Evolutionary conservation across 352 stramenopile genomes (phyloP), one percentile per base, ranked within the genome.

Genomic region (Phytophthora cryptogea): DNA sequence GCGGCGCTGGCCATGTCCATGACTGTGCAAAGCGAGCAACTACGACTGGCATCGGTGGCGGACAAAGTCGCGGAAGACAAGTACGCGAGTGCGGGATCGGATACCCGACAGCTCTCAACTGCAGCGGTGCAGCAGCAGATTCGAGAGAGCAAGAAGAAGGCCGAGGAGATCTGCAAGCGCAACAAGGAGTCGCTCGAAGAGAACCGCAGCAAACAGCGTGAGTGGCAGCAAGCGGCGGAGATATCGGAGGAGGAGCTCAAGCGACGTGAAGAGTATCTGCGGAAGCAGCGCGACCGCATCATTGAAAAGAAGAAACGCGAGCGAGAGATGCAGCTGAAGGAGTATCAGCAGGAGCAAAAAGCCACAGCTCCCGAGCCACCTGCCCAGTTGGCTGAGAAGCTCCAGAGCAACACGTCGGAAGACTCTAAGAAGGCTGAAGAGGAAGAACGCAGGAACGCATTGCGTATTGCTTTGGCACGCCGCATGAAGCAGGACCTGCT

Each of bases 251-350:
- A 73, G 13, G 83, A 92, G 47, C 58, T 91, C 40, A 86, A 89
- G 42, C 80, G 79, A 11, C 83, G 83, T n/a, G 79, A 90, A 52
- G 75, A 86, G 50, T 92, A 92, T 54, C 53, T 94, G 40, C 67
- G 76, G 33, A 78, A 86, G 54, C 85, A 94, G 49, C 83, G 82
- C 37, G 84, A 92, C 42, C 73, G 72, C 40, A 86, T 92, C 33
- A 63, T 94, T n/a, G 79, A 86, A 48, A 92, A 92, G 70, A 92
- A 92, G 76, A 83, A 86, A 53, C 76, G 80, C 28, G 78, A 94
- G 68, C 75, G 85, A 17, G 78, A 92, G 56, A 37, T 40, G 14
- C 73, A 89, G 42, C 65, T 94, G n/a, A 86, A 90, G 52, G 78
- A 88, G 53, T 94, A 82, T 63, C 75, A 85, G 11, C 72, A 90